Base-by-base conservation (phyloP, 306 rosid genomes). In the Begonia masoniana region DNA sequence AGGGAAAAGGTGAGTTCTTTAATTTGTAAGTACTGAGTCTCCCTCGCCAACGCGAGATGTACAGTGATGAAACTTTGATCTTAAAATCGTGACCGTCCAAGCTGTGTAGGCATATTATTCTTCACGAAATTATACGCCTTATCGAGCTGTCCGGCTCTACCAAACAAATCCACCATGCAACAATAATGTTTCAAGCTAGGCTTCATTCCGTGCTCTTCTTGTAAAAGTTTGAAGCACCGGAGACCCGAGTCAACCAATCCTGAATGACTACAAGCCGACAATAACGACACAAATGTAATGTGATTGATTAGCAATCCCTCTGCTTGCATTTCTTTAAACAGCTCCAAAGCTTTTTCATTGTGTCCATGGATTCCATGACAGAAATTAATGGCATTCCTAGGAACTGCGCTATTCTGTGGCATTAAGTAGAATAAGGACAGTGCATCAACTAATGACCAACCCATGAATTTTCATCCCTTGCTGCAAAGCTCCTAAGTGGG, bases 231-330 rank as follows among this genome's bases (percentile, higher is more conserved):
- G 54, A 72, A 76, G 62, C 62, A 68, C 45, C 15, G 43, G 53
- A 68, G 66, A 48, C 76, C 82, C 52, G 68, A 64, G 4, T 59
- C 56, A 12, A 72, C 82, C 65, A 76, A 65, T 47, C 78, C 82
- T 13, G 82, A 72, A 56, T 76, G 82, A 56, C 82, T 72, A 59
- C 82, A 76, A 48, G 82, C 78, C 41, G 82, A 55, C 49, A 76
- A 39, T 46, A 72, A 41, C 10, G 82, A 72, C 15, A 69, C 65
- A 45, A 76, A 72, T 12, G 82, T 72, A 11, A 76, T 59, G 15
- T 62, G 62, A 54, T 76, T 73, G 4, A 76, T 78, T 62, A 55
- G 51, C 14, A 76, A 78, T 21, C 51, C 65, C 51, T 51, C 62
- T 0, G 10, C 57, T 16, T 61, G 43, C 82, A 76, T 76, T 47